Evolutionary conservation across 1,139 yeast species (phyloP), one percentile per base, ranked within the genome.

Genomic region (Wickerhamomyces sp.): DNA sequence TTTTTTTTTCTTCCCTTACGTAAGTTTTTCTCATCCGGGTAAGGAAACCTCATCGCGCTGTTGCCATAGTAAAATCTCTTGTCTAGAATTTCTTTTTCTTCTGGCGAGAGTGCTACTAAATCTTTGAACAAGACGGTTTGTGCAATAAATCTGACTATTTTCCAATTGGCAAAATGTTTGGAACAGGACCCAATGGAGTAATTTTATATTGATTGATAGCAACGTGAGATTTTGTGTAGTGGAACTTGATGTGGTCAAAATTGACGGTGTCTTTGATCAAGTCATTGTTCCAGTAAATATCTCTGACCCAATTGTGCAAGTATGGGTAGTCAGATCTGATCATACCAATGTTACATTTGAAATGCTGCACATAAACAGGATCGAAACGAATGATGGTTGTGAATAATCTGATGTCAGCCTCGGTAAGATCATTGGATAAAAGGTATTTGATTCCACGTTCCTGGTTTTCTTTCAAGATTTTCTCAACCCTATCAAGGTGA

Each of bases 301-400:
- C 76, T 51, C 83, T 70, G 48, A 88, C 58, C 95, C 96, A 89
- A 44, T 75, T 66, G 62, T 87, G 82, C 36, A 88, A 62, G 51
- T 69, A 61, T 16, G 96, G 96, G 57, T 77, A 91, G 45, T 87
- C 85, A 45, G 68, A 68, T 54, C 96, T 76, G 52, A 91, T 84
- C 70, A 79, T 83, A 33, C 79, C 78, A 44, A 87, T 61, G 59
- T 91, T 91, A 62, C 96, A 86, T 65, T 91, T 91, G 74, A 91
- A 91, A 59, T 88, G 96, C 60, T 88, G 95, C 37, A 82, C 89
- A 55, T 89, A 89, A 21, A 86, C 94, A 2, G 93, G 84, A 58
- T 89, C 96, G 53, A 89, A 89, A 49, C 97, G 74, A 31, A 85
- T 68, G 42, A 89, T 80, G 9, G 96, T 81, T 23, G 93, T 78